Evolutionary conservation across 2,329 filamentous ascomycete species (phyloP).

Genomic region (Cladophialophora exuberans): DNA sequence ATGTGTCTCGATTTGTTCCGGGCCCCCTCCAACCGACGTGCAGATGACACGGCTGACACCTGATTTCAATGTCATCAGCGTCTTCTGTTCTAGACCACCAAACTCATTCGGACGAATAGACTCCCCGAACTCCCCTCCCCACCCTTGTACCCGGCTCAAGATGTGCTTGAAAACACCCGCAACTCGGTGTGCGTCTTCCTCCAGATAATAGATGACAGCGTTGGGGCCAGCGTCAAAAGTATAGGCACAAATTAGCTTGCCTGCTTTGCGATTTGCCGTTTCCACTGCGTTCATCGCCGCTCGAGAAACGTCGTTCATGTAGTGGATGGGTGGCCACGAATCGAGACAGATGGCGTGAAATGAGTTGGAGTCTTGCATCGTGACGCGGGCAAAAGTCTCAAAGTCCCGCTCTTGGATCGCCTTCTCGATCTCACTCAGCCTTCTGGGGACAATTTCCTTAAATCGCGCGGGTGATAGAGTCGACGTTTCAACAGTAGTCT

Average conservation of each 20-base stretch:
- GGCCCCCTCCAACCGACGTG: slow-evolving; percentile 89
- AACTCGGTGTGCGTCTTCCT: slow-evolving; percentile 72
- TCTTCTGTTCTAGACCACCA: slow-evolving; percentile 63
- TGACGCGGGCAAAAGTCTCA: slow-evolving; percentile 80
- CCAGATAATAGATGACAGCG: slow-evolving; percentile 92
- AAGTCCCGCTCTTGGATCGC: slow-evolving; percentile 82
- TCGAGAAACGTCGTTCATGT: slow-evolving; percentile 91
- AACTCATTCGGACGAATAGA: slow-evolving; percentile 54
- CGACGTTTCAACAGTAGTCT: slow-evolving; percentile 90
- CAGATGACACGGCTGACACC: slow-evolving; percentile 89
- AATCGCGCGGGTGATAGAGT: slow-evolving; percentile 82
- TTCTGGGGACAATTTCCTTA: slow-evolving; percentile 73
- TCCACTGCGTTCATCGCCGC: slow-evolving; percentile 89
- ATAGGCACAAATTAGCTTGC: slow-evolving; percentile 83
- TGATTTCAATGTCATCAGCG: slow-evolving; percentile 65
- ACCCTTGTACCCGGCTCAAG: slow-evolving; percentile 59
- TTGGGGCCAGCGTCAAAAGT: slow-evolving; percentile 98
- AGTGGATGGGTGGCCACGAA: slow-evolving; percentile 96
- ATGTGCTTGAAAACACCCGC: slow-evolving; percentile 77
- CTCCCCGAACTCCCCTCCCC: slow-evolving; percentile 62
- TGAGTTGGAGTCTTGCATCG: slow-evolving; percentile 95
- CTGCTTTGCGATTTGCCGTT: slow-evolving; percentile 79
- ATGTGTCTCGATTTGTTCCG: slow-evolving; percentile 75
- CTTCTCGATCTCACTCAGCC: slow-evolving; percentile 84
- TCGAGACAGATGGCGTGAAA: slow-evolving; percentile 96